Evolutionary conservation across 768 basidiomycete species (phyloP).

Genomic region (Epithele typhae): DNA sequence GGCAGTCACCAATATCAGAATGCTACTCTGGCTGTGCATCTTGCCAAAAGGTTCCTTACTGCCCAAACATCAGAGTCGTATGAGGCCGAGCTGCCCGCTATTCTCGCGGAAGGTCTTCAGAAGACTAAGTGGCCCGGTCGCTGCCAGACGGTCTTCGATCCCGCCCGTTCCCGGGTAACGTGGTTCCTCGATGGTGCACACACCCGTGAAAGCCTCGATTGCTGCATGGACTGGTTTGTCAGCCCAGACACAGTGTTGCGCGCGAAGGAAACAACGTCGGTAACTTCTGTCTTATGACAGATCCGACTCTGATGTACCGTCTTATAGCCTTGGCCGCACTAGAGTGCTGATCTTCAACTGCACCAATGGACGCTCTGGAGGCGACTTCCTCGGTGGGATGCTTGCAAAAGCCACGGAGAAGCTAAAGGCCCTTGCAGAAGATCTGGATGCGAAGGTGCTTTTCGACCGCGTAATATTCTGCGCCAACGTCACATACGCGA

Average conservation of each 20-base stretch:
- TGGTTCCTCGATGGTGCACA: slow-evolving; percentile 98
- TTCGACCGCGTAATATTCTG: slow-evolving; percentile 93
- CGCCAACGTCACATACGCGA: slow-evolving; percentile 90
- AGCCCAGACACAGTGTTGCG: slow-evolving; percentile 50
- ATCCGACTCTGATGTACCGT: no score
- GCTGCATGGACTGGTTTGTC: slow-evolving; percentile 87
- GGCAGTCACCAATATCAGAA: slow-evolving; percentile 87
- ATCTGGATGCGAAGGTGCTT: slow-evolving; percentile 29
- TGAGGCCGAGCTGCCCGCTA: slow-evolving; percentile 38
- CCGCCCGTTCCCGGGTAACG: slow-evolving; percentile 48
- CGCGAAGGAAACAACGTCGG: no score
- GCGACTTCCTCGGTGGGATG: slow-evolving; percentile 60
- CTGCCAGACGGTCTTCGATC: slow-evolving; percentile 80
- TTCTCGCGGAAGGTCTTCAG: slow-evolving; percentile 60
- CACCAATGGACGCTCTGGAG: slow-evolving; percentile 83
- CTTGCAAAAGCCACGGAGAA: slow-evolving; percentile 46
- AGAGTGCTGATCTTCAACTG: slow-evolving; percentile 91
- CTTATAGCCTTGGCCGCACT: slow-evolving; percentile 10
- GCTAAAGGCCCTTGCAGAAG: slow-evolving; percentile 35
- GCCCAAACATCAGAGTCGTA: slow-evolving; percentile 24
- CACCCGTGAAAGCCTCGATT: slow-evolving; percentile 84
- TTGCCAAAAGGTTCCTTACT: slow-evolving; percentile 63
- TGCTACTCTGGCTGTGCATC: slow-evolving; percentile 76
- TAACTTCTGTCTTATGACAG: no score
- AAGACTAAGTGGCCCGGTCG: slow-evolving; percentile 88